These are phyloP conservation scores for Eutrema heterophyllum DNA, from an alignment of 345 rosid species.

Conservation along the genomic window DNA sequence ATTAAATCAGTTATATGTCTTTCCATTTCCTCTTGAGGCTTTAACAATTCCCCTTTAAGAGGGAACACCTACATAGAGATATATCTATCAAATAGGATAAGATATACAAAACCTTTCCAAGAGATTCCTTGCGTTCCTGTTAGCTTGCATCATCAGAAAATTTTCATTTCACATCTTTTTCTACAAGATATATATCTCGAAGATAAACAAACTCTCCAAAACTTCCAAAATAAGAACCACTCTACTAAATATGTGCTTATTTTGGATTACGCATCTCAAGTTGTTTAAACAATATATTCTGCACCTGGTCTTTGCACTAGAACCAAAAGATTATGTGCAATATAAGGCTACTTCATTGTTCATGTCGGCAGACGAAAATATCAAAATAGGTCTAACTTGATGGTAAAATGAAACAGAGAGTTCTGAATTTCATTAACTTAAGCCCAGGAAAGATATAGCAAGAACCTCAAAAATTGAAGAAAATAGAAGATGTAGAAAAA, in stretches of 20 bases:
- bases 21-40: constrained; percentile 94
- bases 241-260: background rate
- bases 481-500: background rate
- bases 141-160: background rate
- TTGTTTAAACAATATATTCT: background rate
- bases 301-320: background rate
- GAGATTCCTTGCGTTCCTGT: background rate
- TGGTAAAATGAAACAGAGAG: background rate
- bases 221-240: background rate
- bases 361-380: background rate
- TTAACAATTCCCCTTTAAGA: constrained; percentile 72
- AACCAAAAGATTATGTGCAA: background rate
- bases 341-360: constrained; percentile 2
- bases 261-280: background rate
- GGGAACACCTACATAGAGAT: constrained; percentile 66
- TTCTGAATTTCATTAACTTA: background rate
- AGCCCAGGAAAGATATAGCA: background rate
- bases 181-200: background rate
- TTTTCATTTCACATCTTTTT: background rate
- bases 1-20: constrained; percentile 81
- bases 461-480: background rate
- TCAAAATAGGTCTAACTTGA: background rate
- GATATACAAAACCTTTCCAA: background rate
- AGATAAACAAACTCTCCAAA: background rate
- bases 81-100: background rate